Evolutionary conservation across 2,329 filamentous ascomycete genomes (phyloP).

Genomic region (Ophiosphaerella korrae): DNA sequence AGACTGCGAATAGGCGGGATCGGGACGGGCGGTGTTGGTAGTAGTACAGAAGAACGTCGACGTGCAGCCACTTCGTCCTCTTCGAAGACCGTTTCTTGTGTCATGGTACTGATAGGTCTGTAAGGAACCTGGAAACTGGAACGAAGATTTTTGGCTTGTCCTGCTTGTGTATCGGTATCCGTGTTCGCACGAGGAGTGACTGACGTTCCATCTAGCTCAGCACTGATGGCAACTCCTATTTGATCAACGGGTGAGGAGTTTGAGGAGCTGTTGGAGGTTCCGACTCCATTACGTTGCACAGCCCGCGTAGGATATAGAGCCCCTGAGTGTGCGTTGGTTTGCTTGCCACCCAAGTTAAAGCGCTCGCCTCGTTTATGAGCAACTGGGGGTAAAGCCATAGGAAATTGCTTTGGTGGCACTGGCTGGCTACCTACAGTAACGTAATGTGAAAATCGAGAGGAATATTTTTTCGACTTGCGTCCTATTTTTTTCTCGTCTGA

Average conservation of each 20-base stretch:
- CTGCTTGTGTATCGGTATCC: constrained; percentile 7
- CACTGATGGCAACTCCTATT: constrained; percentile 47
- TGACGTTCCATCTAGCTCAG: constrained; percentile 38
- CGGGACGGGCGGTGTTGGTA: constrained; percentile 39
- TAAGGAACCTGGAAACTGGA: constrained; percentile 9
- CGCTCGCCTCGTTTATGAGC: constrained; percentile 9
- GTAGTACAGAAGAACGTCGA: constrained; percentile 33
- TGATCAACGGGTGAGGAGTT: constrained; percentile 34
- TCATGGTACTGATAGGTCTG: constrained; percentile 40
- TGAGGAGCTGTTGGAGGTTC: constrained; percentile 25
- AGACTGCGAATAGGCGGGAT: constrained; percentile 42
- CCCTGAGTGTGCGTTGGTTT: constrained; percentile 1
- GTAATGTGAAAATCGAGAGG: constrained; percentile 30
- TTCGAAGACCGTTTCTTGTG: constrained; percentile 46
- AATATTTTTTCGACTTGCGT: constrained; percentile 17
- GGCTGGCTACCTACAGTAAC: constrained; percentile 12
- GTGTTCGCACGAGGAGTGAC: constrained; percentile 9
- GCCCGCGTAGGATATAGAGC: constrained; percentile 13
- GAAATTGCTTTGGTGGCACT: constrained; percentile 18
- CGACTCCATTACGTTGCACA: constrained; percentile 27
- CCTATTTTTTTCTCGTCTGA: constrained; percentile 27
- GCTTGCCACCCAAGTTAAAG: background rate
- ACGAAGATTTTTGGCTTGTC: constrained; percentile 12
- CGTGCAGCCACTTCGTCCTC: constrained; percentile 36
- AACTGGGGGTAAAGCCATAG: constrained; percentile 20